Conservation (phyloP, 179 eudicot species). For the Silene vulgaris region DNA sequence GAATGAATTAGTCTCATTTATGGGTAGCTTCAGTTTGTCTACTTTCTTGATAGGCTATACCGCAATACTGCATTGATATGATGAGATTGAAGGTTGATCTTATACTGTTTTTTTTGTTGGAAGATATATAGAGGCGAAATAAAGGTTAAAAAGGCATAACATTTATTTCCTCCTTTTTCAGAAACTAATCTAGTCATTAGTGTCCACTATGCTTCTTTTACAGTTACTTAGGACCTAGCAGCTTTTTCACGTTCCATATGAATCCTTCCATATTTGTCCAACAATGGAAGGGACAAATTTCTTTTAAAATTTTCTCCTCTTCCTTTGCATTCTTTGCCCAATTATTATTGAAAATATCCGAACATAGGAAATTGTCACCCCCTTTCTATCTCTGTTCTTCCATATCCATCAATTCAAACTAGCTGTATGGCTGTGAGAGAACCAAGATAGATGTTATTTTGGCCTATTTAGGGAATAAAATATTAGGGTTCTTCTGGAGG, state of each 20-base stretch:
- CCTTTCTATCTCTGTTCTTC: background rate
- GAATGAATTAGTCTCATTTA: background rate
- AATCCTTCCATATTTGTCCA: constrained; percentile 3
- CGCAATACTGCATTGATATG: background rate
- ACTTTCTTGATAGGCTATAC: background rate
- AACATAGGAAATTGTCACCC: background rate
- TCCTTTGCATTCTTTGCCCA: background rate
- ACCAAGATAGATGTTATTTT: background rate
- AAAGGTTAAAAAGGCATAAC: background rate
- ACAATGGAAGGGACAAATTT: background rate
- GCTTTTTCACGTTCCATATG: background rate
- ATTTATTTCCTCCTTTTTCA: background rate
- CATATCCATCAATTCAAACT: background rate
- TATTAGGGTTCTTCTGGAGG: background rate
- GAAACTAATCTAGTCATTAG: background rate
- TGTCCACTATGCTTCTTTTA: background rate
- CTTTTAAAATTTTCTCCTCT: background rate
- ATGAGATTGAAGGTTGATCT: background rate
- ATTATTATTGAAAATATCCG: background rate
- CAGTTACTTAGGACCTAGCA: background rate
- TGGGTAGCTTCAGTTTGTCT: background rate
- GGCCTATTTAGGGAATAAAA: background rate
- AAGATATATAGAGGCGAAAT: background rate
- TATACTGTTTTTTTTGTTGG: background rate
- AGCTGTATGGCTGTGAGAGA: constrained; percentile 1